Base-by-base conservation (phyloP, 805 yeast species). In the Teunomyces atbi region DNA sequence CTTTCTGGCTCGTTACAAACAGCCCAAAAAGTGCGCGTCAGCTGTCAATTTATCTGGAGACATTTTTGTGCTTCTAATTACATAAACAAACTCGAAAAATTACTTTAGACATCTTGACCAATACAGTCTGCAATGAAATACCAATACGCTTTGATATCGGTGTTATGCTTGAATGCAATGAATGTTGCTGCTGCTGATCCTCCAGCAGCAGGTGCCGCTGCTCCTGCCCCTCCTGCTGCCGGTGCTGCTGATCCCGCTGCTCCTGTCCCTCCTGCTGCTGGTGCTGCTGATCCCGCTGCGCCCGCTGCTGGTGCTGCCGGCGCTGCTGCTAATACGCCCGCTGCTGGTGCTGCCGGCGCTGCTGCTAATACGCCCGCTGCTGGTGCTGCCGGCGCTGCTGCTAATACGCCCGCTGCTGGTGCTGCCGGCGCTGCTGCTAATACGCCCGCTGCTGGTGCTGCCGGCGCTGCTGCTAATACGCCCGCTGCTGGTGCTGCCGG, bases 281-380 rank as follows among this genome's bases (percentile, higher is more conserved):
- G 42, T 18, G 52, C 53, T 26, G 50, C 49, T 28, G 40, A 54
- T 26, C 47, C 50, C n/a, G 44, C 42, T 29, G 47, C 56, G 19
- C 52, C 49, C 3, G 45, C 58, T 16, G 39, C 59, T 10, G 46
- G 51, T 27, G 41, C 42, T n/a, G 46, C 49, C 10, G 27, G 42
- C 15, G 40, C 48, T 18, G 46, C 39, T 37, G 39, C 46, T n/a
- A 42, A 37, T 1, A 26, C 45, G 12, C 41, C 42, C 33, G 50
- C 46, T 19, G 47, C 47, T 6, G 47, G 20, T 5, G 45, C 42
- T 23, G 41, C 45, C 19, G 21, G 47, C 6, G 11, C 60, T 15
- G 45, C 55, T 21, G 47, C 60, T 27, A 50, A 55, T 4, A 52
- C 47, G 15, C 51, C 58, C 13, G 57, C 54, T 33, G 53, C 61